phyloP scores from a whole-genome alignment of 495 filamentous ascomycete genomes.

The Xylaria acuta region DNA sequence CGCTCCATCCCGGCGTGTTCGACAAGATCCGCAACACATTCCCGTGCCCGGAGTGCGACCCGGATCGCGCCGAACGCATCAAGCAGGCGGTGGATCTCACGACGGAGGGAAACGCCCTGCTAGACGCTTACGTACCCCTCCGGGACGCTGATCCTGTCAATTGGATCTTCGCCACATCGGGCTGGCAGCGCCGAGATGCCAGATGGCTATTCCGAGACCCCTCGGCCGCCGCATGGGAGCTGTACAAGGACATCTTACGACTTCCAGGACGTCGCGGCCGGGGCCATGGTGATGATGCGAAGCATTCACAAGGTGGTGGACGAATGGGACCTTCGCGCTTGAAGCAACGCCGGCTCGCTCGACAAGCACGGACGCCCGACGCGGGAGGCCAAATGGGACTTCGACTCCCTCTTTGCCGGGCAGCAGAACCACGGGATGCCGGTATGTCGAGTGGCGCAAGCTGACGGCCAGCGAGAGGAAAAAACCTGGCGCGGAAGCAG shows the following conservation, averaged over 20 bases:
- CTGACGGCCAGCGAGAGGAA: background rate
- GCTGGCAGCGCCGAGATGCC: slow-evolving; percentile 19
- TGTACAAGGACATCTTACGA: slow-evolving; percentile 21
- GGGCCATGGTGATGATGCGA: background rate
- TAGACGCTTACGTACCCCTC: slow-evolving; percentile 14
- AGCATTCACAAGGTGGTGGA: background rate
- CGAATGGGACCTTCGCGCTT: slow-evolving; percentile 3
- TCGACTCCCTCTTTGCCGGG: background rate
- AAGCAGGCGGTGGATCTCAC: slow-evolving; percentile 3
- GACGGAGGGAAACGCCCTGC: background rate
- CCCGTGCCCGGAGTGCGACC: slow-evolving; percentile 7
- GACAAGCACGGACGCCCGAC: background rate
- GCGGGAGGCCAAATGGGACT: background rate
- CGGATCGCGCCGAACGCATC: background rate
- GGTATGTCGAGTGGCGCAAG: slow-evolving; percentile 24
- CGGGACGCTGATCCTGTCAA: background rate
- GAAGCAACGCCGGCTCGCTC: background rate
- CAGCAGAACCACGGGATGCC: background rate
- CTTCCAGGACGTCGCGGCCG: background rate
- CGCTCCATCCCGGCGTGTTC: slow-evolving; percentile 12
- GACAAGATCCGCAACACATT: background rate
- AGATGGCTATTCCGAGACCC: slow-evolving; percentile 16
- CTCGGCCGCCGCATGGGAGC: background rate
- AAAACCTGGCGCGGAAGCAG: background rate
- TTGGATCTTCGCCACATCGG: background rate